Conservation (phyloP, 2,329 filamentous ascomycete genomes). For the Colletotrichum sp. region DNA sequence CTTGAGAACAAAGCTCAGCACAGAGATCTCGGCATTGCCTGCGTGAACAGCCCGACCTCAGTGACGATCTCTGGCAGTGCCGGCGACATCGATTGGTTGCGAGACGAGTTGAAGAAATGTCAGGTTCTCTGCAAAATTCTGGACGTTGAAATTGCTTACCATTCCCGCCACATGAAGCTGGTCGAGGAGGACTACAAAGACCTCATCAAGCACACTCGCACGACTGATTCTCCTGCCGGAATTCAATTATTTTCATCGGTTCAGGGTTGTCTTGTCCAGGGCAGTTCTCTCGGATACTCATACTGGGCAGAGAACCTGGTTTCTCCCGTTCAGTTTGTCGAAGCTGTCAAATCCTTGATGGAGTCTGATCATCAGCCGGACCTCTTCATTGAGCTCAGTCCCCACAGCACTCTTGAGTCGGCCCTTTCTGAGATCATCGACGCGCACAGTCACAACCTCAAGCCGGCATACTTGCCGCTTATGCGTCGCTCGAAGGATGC, state of each 20-base stretch:
- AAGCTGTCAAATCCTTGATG: slow-evolving; percentile 42
- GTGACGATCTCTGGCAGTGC: slow-evolving; percentile 48
- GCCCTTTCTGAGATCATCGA: slow-evolving; percentile 40
- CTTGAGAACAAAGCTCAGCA: slow-evolving; percentile 22
- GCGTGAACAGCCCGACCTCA: slow-evolving; percentile 48
- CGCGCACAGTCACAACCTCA: neutral
- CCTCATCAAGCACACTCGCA: slow-evolving; percentile 26
- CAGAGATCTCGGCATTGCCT: slow-evolving; percentile 40
- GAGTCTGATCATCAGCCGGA: slow-evolving; percentile 31
- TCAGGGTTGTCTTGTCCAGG: slow-evolving; percentile 27
- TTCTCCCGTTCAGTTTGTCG: slow-evolving; percentile 47
- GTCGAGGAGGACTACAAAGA: slow-evolving; percentile 41
- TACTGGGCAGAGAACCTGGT: slow-evolving; percentile 56
- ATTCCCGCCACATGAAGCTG: slow-evolving; percentile 48
- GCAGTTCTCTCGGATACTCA: neutral
- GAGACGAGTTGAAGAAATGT: slow-evolving; percentile 32
- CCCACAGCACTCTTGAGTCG: slow-evolving; percentile 38
- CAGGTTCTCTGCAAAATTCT: slow-evolving; percentile 39
- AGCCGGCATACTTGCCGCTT: slow-evolving; percentile 28
- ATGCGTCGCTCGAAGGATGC: slow-evolving; percentile 30
- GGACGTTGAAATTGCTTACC: slow-evolving; percentile 45
- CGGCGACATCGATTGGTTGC: slow-evolving; percentile 33
- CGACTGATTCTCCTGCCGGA: neutral
- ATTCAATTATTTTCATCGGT: slow-evolving; percentile 47
- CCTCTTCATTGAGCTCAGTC: slow-evolving; percentile 47